phyloP scores from a whole-genome alignment of 768 basidiomycete genomes.

The Leccinum boreale region DNA sequence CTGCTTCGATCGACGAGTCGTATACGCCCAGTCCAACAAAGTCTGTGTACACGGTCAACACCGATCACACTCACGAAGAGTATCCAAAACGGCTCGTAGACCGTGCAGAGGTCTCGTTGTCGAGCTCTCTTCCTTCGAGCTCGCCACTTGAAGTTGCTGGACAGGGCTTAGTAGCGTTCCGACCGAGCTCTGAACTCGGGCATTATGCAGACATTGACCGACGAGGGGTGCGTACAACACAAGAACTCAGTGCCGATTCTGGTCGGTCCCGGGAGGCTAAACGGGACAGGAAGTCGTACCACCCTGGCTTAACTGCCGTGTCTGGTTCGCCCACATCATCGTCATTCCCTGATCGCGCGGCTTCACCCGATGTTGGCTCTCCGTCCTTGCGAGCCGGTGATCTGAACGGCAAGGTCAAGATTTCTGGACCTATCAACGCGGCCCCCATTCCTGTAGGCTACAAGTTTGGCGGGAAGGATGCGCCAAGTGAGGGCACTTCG shows the following conservation, averaged over 20 bases:
- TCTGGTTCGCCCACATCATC: constrained; percentile 43
- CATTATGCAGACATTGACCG: constrained; percentile 68
- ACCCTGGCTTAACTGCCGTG: constrained; percentile 52
- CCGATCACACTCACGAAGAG: constrained; percentile 27
- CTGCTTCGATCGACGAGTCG: constrained; percentile 21
- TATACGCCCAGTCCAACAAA: constrained; percentile 54
- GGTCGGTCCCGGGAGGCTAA: constrained; percentile 48
- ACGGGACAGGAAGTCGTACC: constrained; percentile 60
- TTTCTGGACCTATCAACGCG: constrained; percentile 85
- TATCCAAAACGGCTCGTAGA: constrained; percentile 41
- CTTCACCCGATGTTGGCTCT: constrained; percentile 49
- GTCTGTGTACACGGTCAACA: constrained; percentile 45
- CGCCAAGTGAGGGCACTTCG: constrained; percentile 39
- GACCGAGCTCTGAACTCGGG: constrained; percentile 79
- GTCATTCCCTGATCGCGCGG: constrained; percentile 34
- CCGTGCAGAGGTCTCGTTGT: constrained; percentile 57
- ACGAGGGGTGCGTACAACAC: constrained; percentile 28
- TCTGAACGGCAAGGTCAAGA: constrained; percentile 67
- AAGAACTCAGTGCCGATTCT: constrained; percentile 51
- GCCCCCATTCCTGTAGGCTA: constrained; percentile 83
- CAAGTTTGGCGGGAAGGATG: constrained; percentile 84
- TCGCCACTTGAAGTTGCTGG: constrained; percentile 41
- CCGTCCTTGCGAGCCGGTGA: constrained; percentile 53
- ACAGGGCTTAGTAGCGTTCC: constrained; percentile 34
- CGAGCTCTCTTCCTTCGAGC: constrained; percentile 52